These are phyloP conservation scores for Beauveria scarabaeidicola DNA, from an alignment of 2,329 filamentous ascomycete species.

Conservation along the genomic window DNA sequence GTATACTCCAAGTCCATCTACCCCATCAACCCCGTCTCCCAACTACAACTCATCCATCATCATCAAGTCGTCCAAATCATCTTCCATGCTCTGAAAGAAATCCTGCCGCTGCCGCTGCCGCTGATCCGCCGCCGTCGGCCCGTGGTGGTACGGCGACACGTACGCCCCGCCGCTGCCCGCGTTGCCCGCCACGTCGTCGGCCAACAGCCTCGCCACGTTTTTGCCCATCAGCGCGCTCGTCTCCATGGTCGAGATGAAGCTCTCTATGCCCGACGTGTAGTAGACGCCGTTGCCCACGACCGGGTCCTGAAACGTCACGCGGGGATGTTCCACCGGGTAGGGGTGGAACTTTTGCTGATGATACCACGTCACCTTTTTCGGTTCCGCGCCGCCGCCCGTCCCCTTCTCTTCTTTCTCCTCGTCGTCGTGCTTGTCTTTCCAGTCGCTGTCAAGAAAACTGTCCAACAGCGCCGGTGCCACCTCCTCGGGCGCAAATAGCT, in stretches of 20 bases:
- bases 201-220: slow-evolving; percentile 67
- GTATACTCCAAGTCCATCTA: neutral
- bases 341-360: slow-evolving; percentile 70
- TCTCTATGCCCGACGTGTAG: slow-evolving; percentile 72
- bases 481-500: slow-evolving; percentile 52
- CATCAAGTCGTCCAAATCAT: slow-evolving; percentile 8
- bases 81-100: slow-evolving; percentile 13
- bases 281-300: slow-evolving; percentile 59
- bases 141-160: neutral
- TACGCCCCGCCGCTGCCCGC: slow-evolving; percentile 11
- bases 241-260: slow-evolving; percentile 97
- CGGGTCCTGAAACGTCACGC: slow-evolving; percentile 79
- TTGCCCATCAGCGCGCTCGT: slow-evolving; percentile 86
- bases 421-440: slow-evolving; percentile 35
- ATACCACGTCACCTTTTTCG: slow-evolving; percentile 58
- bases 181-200: slow-evolving; percentile 44
- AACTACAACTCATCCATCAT: slow-evolving; percentile 15
- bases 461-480: slow-evolving; percentile 47
- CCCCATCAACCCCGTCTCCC: no score
- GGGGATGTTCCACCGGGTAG: slow-evolving; percentile 78
- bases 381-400: slow-evolving; percentile 15
- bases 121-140: neutral
- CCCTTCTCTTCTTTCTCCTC: slow-evolving; percentile 24
- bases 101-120: neutral
- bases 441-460: slow-evolving; percentile 38